Base-by-base conservation (phyloP, 805 yeast species). In the Yarrowia osloensis region DNA sequence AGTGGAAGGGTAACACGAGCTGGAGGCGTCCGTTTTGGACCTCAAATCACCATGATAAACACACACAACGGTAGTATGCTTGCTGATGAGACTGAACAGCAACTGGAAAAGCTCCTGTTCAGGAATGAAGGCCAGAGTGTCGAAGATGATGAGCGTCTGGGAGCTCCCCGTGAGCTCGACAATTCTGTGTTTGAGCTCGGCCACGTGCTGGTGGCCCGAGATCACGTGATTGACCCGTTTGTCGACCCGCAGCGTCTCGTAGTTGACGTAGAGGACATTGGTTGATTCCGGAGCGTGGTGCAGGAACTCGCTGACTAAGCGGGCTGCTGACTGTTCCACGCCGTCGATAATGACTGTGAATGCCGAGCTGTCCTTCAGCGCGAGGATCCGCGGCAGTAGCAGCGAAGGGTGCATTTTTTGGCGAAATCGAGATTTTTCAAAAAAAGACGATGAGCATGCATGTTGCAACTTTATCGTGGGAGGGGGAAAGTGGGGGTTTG, bases 281-380 rank as follows among this genome's bases (percentile, higher is more conserved):
- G 77, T 74, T 13, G 72, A 66, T 13, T 68, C 73, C 13, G 77
- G 76, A 42, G 73, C 71, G 70, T 82, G 80, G 70, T 80, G 75
- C 1, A 82, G 76, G 57, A 92, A 80, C 73, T 91, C 97, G 29
- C 77, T 73, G 0, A 90, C 73, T 13, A 93, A 75, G 54, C 79
- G 72, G 33, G 77, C 71, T 0, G 91, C 85, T 0, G 95, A 85
- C 75, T 93, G 97, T 0, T 83, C 79, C 11, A 91, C 76, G 0
- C 89, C 82, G 74, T 95, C 98, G 9, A 84, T 73, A 4, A 89
- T 79, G 4, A 94, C 80, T 2, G 91, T 75, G 66, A 94, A 84
- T 0, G 97, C 96, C 0, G 94, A 84, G 24, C 77, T 76, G 72
- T 95, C 98, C 70, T 87, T 89, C 63, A 90, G 77, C 2, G 86